These are phyloP conservation scores for Aspergillus ochraceoroseus DNA, from an alignment of 2,329 filamentous ascomycete genomes.

Conservation along the genomic window DNA sequence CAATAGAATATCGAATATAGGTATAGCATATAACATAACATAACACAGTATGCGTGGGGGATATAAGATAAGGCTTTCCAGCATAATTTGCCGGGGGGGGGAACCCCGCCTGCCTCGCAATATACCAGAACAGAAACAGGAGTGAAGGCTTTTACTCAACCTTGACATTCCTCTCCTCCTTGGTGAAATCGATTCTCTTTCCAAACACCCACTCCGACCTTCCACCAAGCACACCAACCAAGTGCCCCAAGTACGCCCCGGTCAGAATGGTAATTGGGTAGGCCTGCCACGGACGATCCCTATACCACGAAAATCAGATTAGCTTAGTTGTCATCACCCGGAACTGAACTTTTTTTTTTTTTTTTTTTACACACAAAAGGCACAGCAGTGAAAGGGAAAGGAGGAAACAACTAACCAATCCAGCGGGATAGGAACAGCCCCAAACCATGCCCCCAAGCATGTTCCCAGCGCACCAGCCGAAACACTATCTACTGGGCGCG, in stretches of 20 bases:
- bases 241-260: slow-evolving; percentile 75
- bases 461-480: slow-evolving; percentile 78
- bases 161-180: slow-evolving; percentile 6
- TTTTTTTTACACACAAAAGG: background rate
- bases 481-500: slow-evolving; percentile 72
- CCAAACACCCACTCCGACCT: slow-evolving; percentile 29
- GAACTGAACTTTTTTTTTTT: too few relatives aligned
- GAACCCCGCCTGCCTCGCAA: too few relatives aligned
- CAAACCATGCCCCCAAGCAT: slow-evolving; percentile 79
- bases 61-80: too few relatives aligned
- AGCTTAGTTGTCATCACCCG: background rate
- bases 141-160: slow-evolving; percentile 1
- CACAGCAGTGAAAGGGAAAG: slow-evolving; percentile 2
- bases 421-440: slow-evolving; percentile 88
- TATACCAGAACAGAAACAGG: too few relatives aligned
- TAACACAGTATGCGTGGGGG: too few relatives aligned
- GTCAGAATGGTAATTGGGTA: slow-evolving; percentile 90
- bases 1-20: too few relatives aligned
- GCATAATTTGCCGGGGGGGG: too few relatives aligned
- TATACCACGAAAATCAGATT: slow-evolving; percentile 21
- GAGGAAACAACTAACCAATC: slow-evolving; percentile 62
- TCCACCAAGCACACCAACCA: slow-evolving; percentile 50
- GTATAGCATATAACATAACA: too few relatives aligned
- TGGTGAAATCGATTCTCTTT: slow-evolving; percentile 33
- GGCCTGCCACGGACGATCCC: slow-evolving; percentile 96